Evolutionary conservation across 352 stramenopile genomes (phyloP).

Genomic region (Globisporangium perplexum): DNA sequence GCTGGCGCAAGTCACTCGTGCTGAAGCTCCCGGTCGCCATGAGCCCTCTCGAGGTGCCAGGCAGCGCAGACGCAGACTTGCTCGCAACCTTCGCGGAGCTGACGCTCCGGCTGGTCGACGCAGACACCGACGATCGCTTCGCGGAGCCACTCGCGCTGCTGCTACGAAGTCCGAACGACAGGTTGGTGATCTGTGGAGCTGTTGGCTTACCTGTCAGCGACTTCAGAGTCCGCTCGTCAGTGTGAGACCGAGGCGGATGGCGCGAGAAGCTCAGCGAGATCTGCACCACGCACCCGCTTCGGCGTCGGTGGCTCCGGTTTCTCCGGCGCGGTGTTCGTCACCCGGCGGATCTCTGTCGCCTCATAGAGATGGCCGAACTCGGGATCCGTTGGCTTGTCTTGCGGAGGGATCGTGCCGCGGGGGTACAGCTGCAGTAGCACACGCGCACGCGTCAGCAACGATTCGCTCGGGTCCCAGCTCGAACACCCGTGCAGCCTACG

Average conservation of each 20-base stretch:
- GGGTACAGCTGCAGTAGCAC: slow-evolving; percentile 23
- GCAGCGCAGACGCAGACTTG: slow-evolving; percentile 4
- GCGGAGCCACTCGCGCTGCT: not conserved
- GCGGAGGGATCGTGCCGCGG: slow-evolving; percentile 35
- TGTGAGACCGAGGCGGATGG: not conserved
- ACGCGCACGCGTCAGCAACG: not conserved
- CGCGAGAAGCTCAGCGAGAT: not conserved
- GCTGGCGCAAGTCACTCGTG: slow-evolving; percentile 48
- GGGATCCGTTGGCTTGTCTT: slow-evolving; percentile 37
- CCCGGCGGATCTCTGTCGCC: slow-evolving; percentile 24
- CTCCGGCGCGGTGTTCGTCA: not conserved
- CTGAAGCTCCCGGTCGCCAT: slow-evolving; percentile 17
- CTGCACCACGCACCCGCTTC: not conserved
- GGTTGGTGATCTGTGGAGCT: not conserved
- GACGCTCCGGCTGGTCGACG: not conserved
- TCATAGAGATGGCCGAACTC: slow-evolving; percentile 53
- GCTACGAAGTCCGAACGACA: not conserved
- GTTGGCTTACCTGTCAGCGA: not conserved
- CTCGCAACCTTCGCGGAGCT: not conserved
- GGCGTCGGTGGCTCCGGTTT: not conserved
- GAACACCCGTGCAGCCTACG: not conserved
- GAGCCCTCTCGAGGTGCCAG: not conserved
- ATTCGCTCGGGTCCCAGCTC: not conserved
- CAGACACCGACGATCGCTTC: not conserved
- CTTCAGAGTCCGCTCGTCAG: not conserved